Evolutionary conservation across 306 rosid genomes (phyloP), one percentile per base, ranked within the genome.

Genomic region (Dryas octopetala): DNA sequence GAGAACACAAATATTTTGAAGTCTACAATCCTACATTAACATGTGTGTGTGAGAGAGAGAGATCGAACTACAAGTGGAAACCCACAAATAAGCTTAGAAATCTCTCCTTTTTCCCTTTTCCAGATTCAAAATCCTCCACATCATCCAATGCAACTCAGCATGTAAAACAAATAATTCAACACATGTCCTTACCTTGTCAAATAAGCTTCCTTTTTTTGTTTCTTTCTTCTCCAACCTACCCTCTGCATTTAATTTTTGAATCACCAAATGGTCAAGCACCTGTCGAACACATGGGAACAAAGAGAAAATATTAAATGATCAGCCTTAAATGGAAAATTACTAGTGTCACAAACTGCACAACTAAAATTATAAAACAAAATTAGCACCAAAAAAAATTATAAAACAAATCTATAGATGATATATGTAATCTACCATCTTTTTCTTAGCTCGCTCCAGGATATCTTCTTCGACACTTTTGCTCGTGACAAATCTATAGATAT

Each of bases 241-340:
- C 86, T 96, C 99, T 46, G 99, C 99, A 73, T 96, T 96, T 78
- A 96, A 77, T 85, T 96, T 96, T 87, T 96, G 99, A 82, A 96
- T 96, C 85, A 96, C 99, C 97, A 96, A 82, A 86, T 96, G 99
- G 77, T 96, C 99, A 69, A 96, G 97, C 84, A 96, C 99, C 99
- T 96, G 73, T 19, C 71, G 32, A 87, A 81, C 80, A 85, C 81
- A 77, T 28, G 38, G 9, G 63, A 68, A 66, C 46, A 73, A 74
- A 17, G 50, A 76, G 83, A 68, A 67, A 2, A 51, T 4, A 62
- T 69, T 73, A 83, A 75, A 79, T 38, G 48, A 59, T 58, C 19
- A 38, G 45, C 75, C 70, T 41, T 43, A 70, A 59, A 79, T 47
- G 46, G 58, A 59, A 40, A 32, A 32, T 32, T 32, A 32, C 38